Evolutionary conservation across 768 basidiomycete genomes (phyloP).

Genomic region (Candolleomyces aberdarensis): DNA sequence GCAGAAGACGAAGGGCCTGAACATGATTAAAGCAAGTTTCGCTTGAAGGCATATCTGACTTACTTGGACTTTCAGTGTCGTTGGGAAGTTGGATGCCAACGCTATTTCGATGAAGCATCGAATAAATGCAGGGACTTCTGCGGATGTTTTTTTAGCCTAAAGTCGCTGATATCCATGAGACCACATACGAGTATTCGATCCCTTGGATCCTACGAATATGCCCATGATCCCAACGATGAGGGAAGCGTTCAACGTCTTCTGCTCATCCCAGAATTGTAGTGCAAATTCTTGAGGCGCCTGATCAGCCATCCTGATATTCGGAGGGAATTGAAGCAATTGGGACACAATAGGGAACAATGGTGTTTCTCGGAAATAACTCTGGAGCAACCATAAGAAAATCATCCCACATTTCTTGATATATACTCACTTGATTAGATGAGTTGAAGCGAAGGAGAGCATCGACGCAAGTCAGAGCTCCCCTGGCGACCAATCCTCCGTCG

Average conservation of each 20-base stretch:
- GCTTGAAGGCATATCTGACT: constrained; percentile 1
- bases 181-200: constrained; percentile 46
- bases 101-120: constrained; percentile 86
- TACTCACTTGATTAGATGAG: constrained; percentile 86
- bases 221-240: constrained; percentile 83
- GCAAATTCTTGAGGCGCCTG: constrained; percentile 85
- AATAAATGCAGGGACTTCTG: constrained; percentile 56
- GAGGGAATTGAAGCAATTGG: constrained; percentile 68
- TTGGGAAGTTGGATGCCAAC: constrained; percentile 92
- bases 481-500: constrained; percentile 84
- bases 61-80: constrained; percentile 83
- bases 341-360: constrained; percentile 65
- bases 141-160: constrained; percentile 30
- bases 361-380: constrained; percentile 98
- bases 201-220: constrained; percentile 77
- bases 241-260: constrained; percentile 78
- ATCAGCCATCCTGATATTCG: constrained; percentile 53
- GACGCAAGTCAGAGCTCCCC: constrained; percentile 82
- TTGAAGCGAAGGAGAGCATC: constrained; percentile 91
- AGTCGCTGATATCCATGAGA: not conserved
- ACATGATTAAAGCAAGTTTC: constrained; percentile 10
- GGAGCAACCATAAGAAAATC: constrained; percentile 15
- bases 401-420: not conserved
- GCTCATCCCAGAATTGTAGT: constrained; percentile 93
- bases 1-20: constrained; percentile 46